Conservation (phyloP, 2,329 filamentous ascomycete genomes). For the Alternaria hordeiaustralica region DNA sequence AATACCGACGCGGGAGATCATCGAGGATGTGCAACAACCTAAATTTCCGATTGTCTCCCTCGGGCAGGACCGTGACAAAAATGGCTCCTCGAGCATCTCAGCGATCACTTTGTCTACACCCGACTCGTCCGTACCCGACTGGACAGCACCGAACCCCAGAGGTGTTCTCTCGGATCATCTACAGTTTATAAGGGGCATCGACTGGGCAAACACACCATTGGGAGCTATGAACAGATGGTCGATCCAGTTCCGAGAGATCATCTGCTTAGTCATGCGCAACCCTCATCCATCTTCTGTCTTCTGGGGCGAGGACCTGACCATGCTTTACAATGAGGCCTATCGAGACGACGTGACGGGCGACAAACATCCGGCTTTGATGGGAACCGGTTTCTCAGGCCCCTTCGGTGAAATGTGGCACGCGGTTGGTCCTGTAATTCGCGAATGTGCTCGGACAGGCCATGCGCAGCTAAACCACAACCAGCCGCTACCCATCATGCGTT, state of each 20-base stretch:
- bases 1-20: background rate
- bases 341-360: slow-evolving; percentile 40
- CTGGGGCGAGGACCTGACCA: slow-evolving; percentile 38
- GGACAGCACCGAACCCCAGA: slow-evolving; percentile 28
- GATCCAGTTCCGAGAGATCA: slow-evolving; percentile 53
- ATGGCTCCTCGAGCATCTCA: slow-evolving; percentile 21
- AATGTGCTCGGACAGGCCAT: slow-evolving; percentile 38
- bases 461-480: slow-evolving; percentile 39
- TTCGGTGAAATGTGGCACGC: slow-evolving; percentile 51
- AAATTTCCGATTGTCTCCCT: slow-evolving; percentile 11
- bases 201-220: slow-evolving; percentile 58
- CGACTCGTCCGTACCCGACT: slow-evolving; percentile 35
- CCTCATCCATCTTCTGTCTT: slow-evolving; percentile 46
- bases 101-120: slow-evolving; percentile 32
- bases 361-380: slow-evolving; percentile 40
- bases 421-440: slow-evolving; percentile 41
- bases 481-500: slow-evolving; percentile 35
- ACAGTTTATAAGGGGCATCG: slow-evolving; percentile 50
- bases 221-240: slow-evolving; percentile 58
- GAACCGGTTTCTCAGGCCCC: slow-evolving; percentile 41
- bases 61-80: slow-evolving; percentile 26
- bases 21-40: slow-evolving; percentile 7
- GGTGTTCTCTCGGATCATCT: slow-evolving; percentile 41
- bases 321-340: slow-evolving; percentile 51
- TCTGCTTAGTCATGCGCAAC: slow-evolving; percentile 41